Percentiles rank a stretch among this genome's conserved stretches.
These are phyloP conservation scores for Backusella liffmaniae DNA, from an alignment of 192 early-diverging fungal genomes.

Conservation along the genomic window DNA sequence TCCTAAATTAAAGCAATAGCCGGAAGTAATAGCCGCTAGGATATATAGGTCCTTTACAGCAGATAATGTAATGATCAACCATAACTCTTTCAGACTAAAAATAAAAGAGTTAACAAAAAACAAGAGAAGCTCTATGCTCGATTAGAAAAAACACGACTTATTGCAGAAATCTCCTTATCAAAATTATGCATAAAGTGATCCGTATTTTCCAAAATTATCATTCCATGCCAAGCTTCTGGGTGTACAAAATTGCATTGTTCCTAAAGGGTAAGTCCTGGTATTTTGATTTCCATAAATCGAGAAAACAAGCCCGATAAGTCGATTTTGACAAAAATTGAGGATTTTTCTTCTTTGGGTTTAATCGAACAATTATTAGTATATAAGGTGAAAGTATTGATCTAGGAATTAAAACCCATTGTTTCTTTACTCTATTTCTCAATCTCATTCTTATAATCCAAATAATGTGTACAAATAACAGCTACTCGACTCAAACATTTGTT, in stretches of 20 bases:
- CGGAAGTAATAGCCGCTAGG: neutral
- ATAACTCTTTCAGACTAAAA: neutral
- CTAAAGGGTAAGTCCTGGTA: neutral
- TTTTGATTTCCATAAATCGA: neutral
- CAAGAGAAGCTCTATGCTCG: neutral
- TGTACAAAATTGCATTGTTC: neutral
- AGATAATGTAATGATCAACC: neutral
- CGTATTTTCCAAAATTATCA: neutral
- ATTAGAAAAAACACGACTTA: neutral
- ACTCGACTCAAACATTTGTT: neutral
- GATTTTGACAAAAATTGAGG: neutral
- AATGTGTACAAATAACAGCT: neutral
- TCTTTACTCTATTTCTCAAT: neutral
- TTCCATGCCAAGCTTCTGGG: neutral
- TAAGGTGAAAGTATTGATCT: neutral
- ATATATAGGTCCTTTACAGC: neutral
- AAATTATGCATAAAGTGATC: neutral
- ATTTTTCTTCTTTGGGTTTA: neutral
- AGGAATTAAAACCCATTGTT: neutral
- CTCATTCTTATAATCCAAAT: neutral
- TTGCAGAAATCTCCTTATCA: neutral
- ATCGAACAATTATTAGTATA: neutral
- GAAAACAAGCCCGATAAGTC: neutral
- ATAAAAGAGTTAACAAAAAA: neutral
- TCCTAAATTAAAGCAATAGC: neutral